Base-by-base conservation (phyloP, 1,284 basidiomycete species). In the Boletus calvinii region DNA sequence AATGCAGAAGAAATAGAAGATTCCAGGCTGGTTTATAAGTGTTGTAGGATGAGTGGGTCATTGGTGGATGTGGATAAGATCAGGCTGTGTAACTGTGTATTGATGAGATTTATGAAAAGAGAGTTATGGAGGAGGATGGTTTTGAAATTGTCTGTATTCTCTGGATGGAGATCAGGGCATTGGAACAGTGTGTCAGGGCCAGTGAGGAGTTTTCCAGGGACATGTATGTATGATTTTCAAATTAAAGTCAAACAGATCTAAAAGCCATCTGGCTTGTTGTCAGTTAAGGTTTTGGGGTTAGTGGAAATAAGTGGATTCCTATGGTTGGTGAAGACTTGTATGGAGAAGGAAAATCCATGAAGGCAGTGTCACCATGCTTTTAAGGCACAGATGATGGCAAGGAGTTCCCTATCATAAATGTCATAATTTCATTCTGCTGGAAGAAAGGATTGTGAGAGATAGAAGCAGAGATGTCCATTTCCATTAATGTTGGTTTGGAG, bases 61-160 rank as follows among this genome's bases (percentile, higher is more conserved):
- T 1, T 1, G 0, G 6, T 1, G 7, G 34, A 35, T 8, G 12
- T 6, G 0, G 8, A 35, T 1, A 15, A 3, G 4, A 35, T n/a
- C 2, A 7, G n/a, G 2, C n/a, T 6, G 2, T 15, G 13, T 4
- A 35, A 15, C 0, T 11, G n/a, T 6, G n/a, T n/a, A 1, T 35
- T 15, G 6, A 35, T 35, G 7, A 35, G 5, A 8, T 35, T 15
- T 4, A 35, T 15, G 13, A 35, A 35, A 6, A 35, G 13, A 2
- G n/a, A 35, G 5, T 15, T 6, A 1, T 3, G n/a, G 2, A 35
- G 34, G 5, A 35, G 34, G 6, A 12, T 35, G 2, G n/a, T n/a
- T 7, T n/a, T 12, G 3, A 6, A 13, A 1, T 35, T n/a, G 9
- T 35, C n/a, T 0, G 8, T 2, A 1, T 9, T 9, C 1, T 11